Base-by-base conservation (phyloP, 1,284 basidiomycete species). In the Peniophora sp. region DNA sequence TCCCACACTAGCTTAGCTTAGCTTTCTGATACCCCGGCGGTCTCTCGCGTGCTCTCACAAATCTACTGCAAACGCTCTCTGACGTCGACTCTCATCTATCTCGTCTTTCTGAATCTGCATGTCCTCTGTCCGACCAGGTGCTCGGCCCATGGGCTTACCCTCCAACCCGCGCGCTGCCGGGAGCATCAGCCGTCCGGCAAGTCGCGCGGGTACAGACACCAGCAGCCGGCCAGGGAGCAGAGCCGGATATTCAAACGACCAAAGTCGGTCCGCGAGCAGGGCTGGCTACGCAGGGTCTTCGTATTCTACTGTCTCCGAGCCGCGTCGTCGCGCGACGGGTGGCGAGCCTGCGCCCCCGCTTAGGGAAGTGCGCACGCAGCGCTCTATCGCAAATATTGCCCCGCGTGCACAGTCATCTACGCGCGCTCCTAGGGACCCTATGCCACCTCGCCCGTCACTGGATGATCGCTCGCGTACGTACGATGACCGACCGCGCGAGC, bases 281-380 rank as follows among this genome's bases (percentile, higher is more conserved):
- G 8, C 38, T 41, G 19, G 8, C 38, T n/a, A 41, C n/a, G 38
- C 38, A 8, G 19, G 16, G 16, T 41, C 38, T 5, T n/a, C 19
- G n/a, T 41, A 41, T 16, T 41, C 38, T 20, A 16, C 38, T n/a
- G 38, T 8, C 8, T n/a, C 38, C 38, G 16, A 41, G 16, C 38
- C 38, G 16, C 38, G 38, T n/a, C 38, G 38, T 17, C 46, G 43
- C 48, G 44, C 50, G 9, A 51, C 53, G 16, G 56, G n/a, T n/a
- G n/a, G 57, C 27, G 47, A 53, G 27, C 57, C 55, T 35, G 53
- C 57, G 27, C 22, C 51, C 6, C 52, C 56, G 12, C 12, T 45
- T 11, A 55, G 46, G 24, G 50, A 52, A 10, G 39, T 68, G 14
- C 64, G 63, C 22, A 53, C 60, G 1, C 62, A 63, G 45, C 63